These are phyloP conservation scores for Tolypocladium album DNA, from an alignment of 2,329 filamentous ascomycete genomes.

Conservation along the genomic window DNA sequence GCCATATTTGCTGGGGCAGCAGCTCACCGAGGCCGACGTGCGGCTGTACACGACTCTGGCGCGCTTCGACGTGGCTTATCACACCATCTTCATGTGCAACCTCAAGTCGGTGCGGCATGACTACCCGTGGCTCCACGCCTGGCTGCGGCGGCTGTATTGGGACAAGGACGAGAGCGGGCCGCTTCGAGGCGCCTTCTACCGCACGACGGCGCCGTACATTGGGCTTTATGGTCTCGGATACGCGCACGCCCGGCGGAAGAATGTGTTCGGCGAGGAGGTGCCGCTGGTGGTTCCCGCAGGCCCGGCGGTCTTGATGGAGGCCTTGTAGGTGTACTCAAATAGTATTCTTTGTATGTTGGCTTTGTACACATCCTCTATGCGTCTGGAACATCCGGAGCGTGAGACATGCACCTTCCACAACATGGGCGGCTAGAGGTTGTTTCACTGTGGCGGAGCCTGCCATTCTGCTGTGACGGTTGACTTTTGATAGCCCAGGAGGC, in stretches of 20 bases:
- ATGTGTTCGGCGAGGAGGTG: slow-evolving; percentile 14
- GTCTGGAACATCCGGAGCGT: background rate
- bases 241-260: slow-evolving; percentile 10
- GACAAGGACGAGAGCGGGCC: slow-evolving; percentile 26
- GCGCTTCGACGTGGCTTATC: slow-evolving; percentile 60
- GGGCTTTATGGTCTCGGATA: slow-evolving; percentile 19
- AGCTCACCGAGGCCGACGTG: slow-evolving; percentile 60
- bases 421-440: background rate
- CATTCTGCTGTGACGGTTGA: no score
- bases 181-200: slow-evolving; percentile 48
- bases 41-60: slow-evolving; percentile 55
- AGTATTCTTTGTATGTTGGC: background rate
- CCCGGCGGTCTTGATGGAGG: slow-evolving; percentile 9
- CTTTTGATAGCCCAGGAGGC: no score
- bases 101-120: slow-evolving; percentile 51
- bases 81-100: slow-evolving; percentile 56
- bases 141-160: slow-evolving; percentile 64
- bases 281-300: slow-evolving; percentile 18
- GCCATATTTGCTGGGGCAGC: slow-evolving; percentile 51
- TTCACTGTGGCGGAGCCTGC: background rate
- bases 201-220: slow-evolving; percentile 52
- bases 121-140: slow-evolving; percentile 56
- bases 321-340: background rate
- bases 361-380: background rate
- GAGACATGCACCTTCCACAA: background rate